phyloP scores from a whole-genome alignment of 1,284 basidiomycete genomes.

The Flammula alnicola region DNA sequence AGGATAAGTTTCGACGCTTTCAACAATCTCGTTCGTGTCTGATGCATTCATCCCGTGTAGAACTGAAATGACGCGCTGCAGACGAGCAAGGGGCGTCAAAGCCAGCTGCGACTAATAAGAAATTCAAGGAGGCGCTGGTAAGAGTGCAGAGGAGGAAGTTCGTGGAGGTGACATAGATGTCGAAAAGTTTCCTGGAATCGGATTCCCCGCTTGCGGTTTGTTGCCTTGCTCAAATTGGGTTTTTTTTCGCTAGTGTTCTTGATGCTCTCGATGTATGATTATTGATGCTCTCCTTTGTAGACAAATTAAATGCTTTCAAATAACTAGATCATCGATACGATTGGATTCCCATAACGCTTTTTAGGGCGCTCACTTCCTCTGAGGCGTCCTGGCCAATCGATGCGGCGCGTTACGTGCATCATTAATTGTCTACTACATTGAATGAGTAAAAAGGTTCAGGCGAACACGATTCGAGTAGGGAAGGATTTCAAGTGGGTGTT shows the following conservation, averaged over 20 bases:
- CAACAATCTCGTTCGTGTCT: constrained; percentile 4
- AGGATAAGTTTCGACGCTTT: constrained; percentile 25
- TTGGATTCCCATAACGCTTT: too few relatives aligned
- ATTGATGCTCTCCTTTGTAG: background rate
- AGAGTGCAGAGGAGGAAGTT: constrained; percentile 27
- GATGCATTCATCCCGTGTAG: constrained; percentile 32
- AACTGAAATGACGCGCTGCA: constrained; percentile 57
- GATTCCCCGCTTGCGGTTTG: background rate
- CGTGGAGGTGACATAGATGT: constrained; percentile 1
- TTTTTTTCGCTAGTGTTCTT: background rate
- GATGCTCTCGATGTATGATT: too few relatives aligned
- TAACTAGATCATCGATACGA: too few relatives aligned
- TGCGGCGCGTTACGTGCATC: too few relatives aligned
- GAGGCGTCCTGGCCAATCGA: too few relatives aligned
- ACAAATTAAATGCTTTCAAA: too few relatives aligned
- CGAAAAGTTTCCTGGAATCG: background rate
- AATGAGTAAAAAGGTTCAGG: too few relatives aligned
- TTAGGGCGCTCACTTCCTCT: too few relatives aligned
- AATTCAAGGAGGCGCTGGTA: constrained; percentile 34
- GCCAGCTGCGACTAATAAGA: constrained; percentile 41
- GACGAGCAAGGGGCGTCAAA: constrained; percentile 45
- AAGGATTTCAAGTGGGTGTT: too few relatives aligned
- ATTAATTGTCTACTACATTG: too few relatives aligned
- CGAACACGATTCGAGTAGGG: too few relatives aligned
- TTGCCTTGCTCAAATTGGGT: too few relatives aligned